phyloP scores from a whole-genome alignment of 1,284 basidiomycete species.

The Naganishia cerealis region DNA sequence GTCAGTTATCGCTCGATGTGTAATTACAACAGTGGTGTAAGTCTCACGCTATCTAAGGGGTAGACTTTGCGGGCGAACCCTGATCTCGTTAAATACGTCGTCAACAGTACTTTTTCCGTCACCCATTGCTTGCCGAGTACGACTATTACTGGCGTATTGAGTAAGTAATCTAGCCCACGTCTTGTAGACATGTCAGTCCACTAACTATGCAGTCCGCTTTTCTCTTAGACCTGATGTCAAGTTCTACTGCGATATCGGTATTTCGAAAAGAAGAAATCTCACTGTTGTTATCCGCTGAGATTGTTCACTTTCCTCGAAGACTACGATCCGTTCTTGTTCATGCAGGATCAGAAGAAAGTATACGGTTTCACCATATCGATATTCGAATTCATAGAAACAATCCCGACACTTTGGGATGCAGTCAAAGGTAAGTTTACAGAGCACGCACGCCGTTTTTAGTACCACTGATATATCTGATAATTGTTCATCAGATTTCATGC shows the following conservation, averaged over 20 bases:
- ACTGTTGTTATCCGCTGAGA: background rate
- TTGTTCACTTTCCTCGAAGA: slow-evolving; percentile 40
- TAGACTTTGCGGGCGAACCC: background rate
- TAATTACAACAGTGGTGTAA: slow-evolving; percentile 86
- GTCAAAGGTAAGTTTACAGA: slow-evolving; percentile 60
- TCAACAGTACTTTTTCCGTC: slow-evolving; percentile 72
- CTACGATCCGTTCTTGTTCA: slow-evolving; percentile 82
- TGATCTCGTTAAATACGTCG: background rate
- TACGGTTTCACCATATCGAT: slow-evolving; percentile 78
- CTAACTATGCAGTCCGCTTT: background rate
- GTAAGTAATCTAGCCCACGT: slow-evolving; percentile 46
- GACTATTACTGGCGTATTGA: slow-evolving; percentile 91
- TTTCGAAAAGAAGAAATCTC: slow-evolving; percentile 21
- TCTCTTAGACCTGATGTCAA: slow-evolving; percentile 56
- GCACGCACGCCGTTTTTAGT: background rate
- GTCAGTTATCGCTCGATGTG: slow-evolving; percentile 69
- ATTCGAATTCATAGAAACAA: slow-evolving; percentile 69
- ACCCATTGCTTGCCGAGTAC: slow-evolving; percentile 73
- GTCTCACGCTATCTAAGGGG: slow-evolving; percentile 40
- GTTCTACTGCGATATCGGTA: slow-evolving; percentile 69
- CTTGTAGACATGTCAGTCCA: background rate
- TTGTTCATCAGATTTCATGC: slow-evolving; percentile 63
- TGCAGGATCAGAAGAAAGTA: slow-evolving; percentile 75
- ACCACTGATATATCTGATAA: background rate
- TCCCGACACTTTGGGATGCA: slow-evolving; percentile 71